These are phyloP conservation scores for Tolypocladium ophioglossoides DNA, from an alignment of 2,329 filamentous ascomycete genomes.

Conservation along the genomic window DNA sequence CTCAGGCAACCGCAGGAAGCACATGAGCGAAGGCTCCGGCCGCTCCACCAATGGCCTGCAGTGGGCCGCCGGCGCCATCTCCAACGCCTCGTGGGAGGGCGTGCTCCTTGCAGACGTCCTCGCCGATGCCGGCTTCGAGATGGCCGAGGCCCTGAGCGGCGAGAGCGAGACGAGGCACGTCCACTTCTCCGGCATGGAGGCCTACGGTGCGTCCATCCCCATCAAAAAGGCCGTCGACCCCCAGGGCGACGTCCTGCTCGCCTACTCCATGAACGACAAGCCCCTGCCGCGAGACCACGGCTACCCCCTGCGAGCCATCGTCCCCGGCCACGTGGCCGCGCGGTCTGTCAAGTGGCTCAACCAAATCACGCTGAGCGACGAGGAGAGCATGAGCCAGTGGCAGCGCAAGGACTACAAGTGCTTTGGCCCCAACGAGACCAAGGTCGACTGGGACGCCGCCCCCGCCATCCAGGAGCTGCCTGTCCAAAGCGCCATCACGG, in stretches of 20 bases:
- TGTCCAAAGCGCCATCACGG: slow-evolving; percentile 56
- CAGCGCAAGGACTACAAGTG: slow-evolving; percentile 59
- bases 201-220: slow-evolving; percentile 52
- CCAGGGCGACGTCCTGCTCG: slow-evolving; percentile 53
- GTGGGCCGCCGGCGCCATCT: slow-evolving; percentile 50
- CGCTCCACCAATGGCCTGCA: slow-evolving; percentile 44
- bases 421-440: slow-evolving; percentile 52
- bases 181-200: slow-evolving; percentile 48
- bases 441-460: slow-evolving; percentile 51
- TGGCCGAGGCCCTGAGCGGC: slow-evolving; percentile 23
- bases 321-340: slow-evolving; percentile 56
- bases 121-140: slow-evolving; percentile 41
- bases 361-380: slow-evolving; percentile 51
- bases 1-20: slow-evolving; percentile 47
- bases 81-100: slow-evolving; percentile 49
- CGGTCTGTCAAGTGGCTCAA: slow-evolving; percentile 61
- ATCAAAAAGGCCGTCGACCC: slow-evolving; percentile 47
- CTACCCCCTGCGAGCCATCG: slow-evolving; percentile 50
- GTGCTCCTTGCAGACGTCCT: slow-evolving; percentile 45
- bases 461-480: slow-evolving; percentile 58
- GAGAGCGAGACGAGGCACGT: slow-evolving; percentile 36
- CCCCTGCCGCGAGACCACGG: slow-evolving; percentile 55
- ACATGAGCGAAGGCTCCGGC: slow-evolving; percentile 41
- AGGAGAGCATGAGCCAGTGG: slow-evolving; percentile 57
- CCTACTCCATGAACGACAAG: slow-evolving; percentile 57